A percentile compares a stretch with the other conserved stretches of the same genome.
These are phyloP conservation scores for Neofusicoccum ribis DNA, from an alignment of 2,329 filamentous ascomycete species.

Conservation along the genomic window DNA sequence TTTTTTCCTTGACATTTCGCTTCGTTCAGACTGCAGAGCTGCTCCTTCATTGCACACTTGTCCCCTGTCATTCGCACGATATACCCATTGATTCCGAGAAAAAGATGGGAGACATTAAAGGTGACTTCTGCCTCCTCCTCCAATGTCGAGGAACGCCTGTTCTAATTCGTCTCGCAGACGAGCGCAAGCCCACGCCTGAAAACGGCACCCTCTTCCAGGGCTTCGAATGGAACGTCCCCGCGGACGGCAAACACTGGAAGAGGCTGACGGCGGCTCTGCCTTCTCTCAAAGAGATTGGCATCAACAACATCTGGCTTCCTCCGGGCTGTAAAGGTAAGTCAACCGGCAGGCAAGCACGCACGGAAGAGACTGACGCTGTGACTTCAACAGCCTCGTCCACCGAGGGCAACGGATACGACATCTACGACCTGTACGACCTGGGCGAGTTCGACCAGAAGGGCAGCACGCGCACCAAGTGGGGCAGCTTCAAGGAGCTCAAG, in stretches of 20 bases:
- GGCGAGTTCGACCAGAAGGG: constrained; percentile 75
- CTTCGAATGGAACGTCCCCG: constrained; percentile 72
- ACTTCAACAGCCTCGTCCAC: constrained; percentile 50
- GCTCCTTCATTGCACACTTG: not conserved
- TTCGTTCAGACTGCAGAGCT: too few relatives aligned
- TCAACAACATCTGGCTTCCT: constrained; percentile 67
- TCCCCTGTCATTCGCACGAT: too few relatives aligned
- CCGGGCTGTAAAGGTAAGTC: constrained; percentile 67
- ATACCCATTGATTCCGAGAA: not conserved
- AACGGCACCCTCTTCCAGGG: constrained; percentile 60
- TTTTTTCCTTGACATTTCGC: too few relatives aligned
- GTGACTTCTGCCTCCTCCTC: not conserved
- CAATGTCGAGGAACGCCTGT: too few relatives aligned
- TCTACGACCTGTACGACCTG: constrained; percentile 67
- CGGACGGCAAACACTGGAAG: constrained; percentile 60
- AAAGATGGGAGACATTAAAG: not conserved
- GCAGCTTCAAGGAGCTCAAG: constrained; percentile 61
- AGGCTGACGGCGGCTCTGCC: constrained; percentile 56
- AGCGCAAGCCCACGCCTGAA: constrained; percentile 17
- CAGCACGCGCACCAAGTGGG: constrained; percentile 66
- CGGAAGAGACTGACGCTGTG: too few relatives aligned
- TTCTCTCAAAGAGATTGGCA: constrained; percentile 58
- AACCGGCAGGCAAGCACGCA: too few relatives aligned
- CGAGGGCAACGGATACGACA: constrained; percentile 61
- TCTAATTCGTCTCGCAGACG: not conserved